These are phyloP conservation scores for Phytopythium boreale DNA, from an alignment of 352 stramenopile species.

Conservation along the genomic window DNA sequence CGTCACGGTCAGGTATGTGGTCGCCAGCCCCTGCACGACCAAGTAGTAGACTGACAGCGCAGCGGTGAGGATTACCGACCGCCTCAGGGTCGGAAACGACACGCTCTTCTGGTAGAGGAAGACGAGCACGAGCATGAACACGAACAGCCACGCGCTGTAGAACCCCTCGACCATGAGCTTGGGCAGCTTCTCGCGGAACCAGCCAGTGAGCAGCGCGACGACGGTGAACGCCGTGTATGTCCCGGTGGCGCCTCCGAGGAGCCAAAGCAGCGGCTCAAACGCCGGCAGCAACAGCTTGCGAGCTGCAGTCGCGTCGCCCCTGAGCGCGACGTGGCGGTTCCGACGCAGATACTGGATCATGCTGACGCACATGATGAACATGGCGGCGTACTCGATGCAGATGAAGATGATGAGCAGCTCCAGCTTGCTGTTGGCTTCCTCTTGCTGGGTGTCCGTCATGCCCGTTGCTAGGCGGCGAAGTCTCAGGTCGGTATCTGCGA, in stretches of 20 bases:
- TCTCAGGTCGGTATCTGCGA: not conserved
- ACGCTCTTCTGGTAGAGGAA: conserved; percentile 64
- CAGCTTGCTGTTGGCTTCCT: conserved; percentile 14
- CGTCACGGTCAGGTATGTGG: conserved; percentile 7
- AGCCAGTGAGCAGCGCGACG: conserved; percentile 25
- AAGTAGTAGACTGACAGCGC: conserved; percentile 30
- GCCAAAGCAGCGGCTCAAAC: conserved; percentile 66
- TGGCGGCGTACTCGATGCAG: conserved; percentile 39
- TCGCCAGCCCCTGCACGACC: conserved; percentile 17
- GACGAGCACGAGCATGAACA: conserved; percentile 44
- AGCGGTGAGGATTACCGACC: conserved; percentile 33
- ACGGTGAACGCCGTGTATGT: conserved; percentile 35
- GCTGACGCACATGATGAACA: conserved; percentile 35
- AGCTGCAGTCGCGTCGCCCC: conserved; percentile 38
- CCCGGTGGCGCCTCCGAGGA: conserved; percentile 33
- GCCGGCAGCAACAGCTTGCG: conserved; percentile 63
- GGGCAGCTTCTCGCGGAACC: conserved; percentile 26
- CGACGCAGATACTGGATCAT: conserved; percentile 55
- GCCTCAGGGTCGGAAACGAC: conserved; percentile 36
- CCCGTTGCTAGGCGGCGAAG: not conserved
- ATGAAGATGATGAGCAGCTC: conserved; percentile 39
- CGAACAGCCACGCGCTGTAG: conserved; percentile 51
- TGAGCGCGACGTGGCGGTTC: conserved; percentile 50
- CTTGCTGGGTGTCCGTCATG: not conserved
- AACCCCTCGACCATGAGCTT: conserved; percentile 33